These are phyloP conservation scores for Galeopsis tetrahit DNA, from an alignment of 257 asterid genomes.

Conservation along the genomic window DNA sequence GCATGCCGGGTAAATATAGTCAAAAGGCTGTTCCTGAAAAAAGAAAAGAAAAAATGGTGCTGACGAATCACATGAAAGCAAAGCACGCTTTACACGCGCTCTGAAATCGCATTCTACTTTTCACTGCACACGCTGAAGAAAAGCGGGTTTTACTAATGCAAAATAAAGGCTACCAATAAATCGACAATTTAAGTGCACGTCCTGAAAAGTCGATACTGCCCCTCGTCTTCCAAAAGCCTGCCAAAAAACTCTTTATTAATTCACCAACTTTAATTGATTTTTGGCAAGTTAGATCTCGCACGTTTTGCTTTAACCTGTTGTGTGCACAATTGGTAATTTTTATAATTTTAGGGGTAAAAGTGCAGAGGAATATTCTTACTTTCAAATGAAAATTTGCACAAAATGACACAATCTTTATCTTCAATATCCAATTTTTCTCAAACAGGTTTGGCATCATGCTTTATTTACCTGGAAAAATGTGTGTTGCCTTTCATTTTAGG, in stretches of 20 bases:
- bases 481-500: neutral
- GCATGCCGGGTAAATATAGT: neutral
- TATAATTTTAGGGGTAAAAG: conserved; percentile 26
- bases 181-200: conserved; percentile 37
- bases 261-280: conserved; percentile 11
- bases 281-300: conserved; percentile 6
- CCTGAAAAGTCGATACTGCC: conserved; percentile 44
- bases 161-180: conserved; percentile 35
- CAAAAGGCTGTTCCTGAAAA: conserved; percentile 12
- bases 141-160: conserved; percentile 34
- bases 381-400: neutral
- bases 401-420: conserved; percentile 24
- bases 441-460: neutral
- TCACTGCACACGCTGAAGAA: conserved; percentile 34
- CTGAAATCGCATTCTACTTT: conserved; percentile 37
- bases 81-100: conserved; percentile 45
- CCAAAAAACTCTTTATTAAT: conserved; percentile 4
- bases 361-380: conserved; percentile 33
- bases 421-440: neutral
- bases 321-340: conserved; percentile 22
- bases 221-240: conserved; percentile 39
- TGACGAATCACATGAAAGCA: conserved; percentile 41
- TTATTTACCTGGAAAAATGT: neutral
- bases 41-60: neutral
- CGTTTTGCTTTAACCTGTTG: neutral